Percentiles rank a stretch among this genome's conserved stretches.
Evolutionary conservation across 306 rosid species (phyloP).

Genomic region (Urtica urens): DNA sequence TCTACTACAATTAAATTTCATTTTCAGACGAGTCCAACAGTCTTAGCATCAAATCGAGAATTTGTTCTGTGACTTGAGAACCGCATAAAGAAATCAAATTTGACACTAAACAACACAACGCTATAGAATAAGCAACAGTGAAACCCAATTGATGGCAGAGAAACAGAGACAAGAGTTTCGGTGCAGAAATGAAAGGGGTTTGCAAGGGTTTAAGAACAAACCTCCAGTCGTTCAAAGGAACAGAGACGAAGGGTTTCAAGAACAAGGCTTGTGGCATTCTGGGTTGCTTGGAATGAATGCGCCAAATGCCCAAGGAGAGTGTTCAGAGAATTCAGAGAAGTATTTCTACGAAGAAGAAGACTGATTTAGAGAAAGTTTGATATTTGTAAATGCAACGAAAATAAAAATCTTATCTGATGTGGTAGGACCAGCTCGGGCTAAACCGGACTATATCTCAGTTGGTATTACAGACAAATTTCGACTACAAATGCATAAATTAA

Average conservation of each 20-base stretch:
- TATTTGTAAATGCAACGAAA: neutral
- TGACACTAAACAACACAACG: neutral
- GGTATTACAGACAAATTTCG: no score
- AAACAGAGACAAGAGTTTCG: neutral
- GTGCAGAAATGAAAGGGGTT: conserved; percentile 12
- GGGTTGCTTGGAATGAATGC: neutral
- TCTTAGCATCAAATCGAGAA: no score
- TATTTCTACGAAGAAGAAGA: conserved; percentile 1
- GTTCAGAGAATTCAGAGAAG: neutral
- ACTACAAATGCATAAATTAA: no score
- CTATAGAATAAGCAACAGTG: neutral
- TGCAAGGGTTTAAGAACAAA: conserved; percentile 17
- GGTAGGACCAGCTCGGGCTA: conserved; percentile 4
- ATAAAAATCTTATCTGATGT: neutral
- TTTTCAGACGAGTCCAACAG: no score
- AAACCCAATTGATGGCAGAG: neutral
- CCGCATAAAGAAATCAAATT: neutral
- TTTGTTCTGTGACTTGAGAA: no score
- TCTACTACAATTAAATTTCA: no score
- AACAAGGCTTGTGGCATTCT: conserved; percentile 39
- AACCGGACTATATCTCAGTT: no score
- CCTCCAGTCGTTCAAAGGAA: conserved; percentile 39
- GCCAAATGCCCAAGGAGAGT: neutral
- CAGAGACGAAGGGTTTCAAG: conserved; percentile 36
- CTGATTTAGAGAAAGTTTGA: neutral